Evolutionary conservation across 2,329 filamentous ascomycete genomes (phyloP).

Genomic region (Calonectria leucothoes): DNA sequence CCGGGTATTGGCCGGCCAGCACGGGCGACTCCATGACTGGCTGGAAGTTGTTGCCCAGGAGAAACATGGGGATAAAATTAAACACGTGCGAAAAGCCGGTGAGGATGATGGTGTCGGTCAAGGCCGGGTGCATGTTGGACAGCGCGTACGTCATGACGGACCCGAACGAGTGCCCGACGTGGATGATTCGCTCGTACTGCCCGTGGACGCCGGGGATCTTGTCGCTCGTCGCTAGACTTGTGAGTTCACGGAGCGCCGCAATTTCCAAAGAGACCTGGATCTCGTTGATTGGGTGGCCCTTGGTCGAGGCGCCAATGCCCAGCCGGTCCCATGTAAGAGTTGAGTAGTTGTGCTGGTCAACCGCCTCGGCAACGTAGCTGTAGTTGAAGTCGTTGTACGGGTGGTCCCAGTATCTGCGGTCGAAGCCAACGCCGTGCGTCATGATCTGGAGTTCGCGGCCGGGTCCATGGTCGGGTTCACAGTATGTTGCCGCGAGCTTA

Average conservation of each 20-base stretch:
- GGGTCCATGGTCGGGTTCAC: constrained; percentile 62
- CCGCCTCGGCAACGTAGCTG: constrained; percentile 68
- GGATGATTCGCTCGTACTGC: constrained; percentile 59
- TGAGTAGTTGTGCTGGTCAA: constrained; percentile 66
- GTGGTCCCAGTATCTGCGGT: constrained; percentile 70
- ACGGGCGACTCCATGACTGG: constrained; percentile 50
- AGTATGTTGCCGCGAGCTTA: constrained; percentile 71
- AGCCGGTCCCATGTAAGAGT: constrained; percentile 73
- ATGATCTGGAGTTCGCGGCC: constrained; percentile 52
- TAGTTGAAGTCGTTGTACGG: constrained; percentile 69
- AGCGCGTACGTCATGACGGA: constrained; percentile 68
- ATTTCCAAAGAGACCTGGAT: constrained; percentile 70
- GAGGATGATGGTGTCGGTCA: constrained; percentile 69
- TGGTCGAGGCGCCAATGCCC: constrained; percentile 68
- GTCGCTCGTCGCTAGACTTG: constrained; percentile 58
- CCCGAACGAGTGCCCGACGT: constrained; percentile 75
- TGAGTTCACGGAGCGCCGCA: constrained; percentile 67
- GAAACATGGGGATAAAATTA: constrained; percentile 56
- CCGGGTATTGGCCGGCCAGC: constrained; percentile 48
- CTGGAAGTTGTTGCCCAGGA: constrained; percentile 59
- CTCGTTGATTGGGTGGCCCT: constrained; percentile 68
- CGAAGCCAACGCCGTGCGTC: constrained; percentile 56
- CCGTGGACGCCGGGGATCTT: constrained; percentile 54
- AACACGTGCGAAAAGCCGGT: constrained; percentile 68
- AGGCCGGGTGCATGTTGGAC: constrained; percentile 60